These are phyloP conservation scores for Mycena rebaudengoi DNA, from an alignment of 768 basidiomycete genomes.

Conservation along the genomic window DNA sequence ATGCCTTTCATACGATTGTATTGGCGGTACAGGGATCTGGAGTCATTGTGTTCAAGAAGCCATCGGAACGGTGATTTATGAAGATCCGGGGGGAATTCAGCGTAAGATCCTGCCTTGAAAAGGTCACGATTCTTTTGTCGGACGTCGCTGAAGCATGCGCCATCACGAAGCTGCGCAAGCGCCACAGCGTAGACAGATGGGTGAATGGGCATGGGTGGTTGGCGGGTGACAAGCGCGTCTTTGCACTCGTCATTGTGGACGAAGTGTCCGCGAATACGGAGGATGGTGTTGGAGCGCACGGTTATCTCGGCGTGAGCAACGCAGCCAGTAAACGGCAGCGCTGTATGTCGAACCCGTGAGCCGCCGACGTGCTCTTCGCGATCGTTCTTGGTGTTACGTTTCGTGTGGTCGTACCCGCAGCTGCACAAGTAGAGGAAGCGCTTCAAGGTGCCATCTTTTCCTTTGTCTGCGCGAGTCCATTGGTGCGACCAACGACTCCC, in stretches of 20 bases:
- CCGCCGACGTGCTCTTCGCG: no score
- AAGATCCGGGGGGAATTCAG: background rate
- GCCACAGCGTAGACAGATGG: background rate
- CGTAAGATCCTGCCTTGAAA: background rate
- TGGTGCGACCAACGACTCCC: background rate
- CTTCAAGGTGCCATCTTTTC: background rate
- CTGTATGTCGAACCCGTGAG: background rate
- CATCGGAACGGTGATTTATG: background rate
- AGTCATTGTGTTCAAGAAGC: constrained; percentile 27
- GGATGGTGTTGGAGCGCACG: background rate
- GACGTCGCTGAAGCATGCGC: background rate
- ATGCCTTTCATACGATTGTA: constrained; percentile 24
- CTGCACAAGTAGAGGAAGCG: background rate
- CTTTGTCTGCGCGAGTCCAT: background rate
- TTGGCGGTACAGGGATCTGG: constrained; percentile 29
- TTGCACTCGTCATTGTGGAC: constrained; percentile 6
- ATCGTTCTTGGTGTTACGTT: background rate
- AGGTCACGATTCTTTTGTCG: background rate
- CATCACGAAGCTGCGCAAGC: no score
- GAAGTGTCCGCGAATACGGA: background rate
- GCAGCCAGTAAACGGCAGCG: background rate
- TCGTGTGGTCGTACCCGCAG: constrained; percentile 4
- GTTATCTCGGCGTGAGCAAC: constrained; percentile 11
- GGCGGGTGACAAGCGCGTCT: background rate
- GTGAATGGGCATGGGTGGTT: background rate